Percentiles rank a stretch among this genome's conserved stretches.
Evolutionary conservation across 2,329 filamentous ascomycete species (phyloP).

Genomic region (Lasiodiplodia citricola): DNA sequence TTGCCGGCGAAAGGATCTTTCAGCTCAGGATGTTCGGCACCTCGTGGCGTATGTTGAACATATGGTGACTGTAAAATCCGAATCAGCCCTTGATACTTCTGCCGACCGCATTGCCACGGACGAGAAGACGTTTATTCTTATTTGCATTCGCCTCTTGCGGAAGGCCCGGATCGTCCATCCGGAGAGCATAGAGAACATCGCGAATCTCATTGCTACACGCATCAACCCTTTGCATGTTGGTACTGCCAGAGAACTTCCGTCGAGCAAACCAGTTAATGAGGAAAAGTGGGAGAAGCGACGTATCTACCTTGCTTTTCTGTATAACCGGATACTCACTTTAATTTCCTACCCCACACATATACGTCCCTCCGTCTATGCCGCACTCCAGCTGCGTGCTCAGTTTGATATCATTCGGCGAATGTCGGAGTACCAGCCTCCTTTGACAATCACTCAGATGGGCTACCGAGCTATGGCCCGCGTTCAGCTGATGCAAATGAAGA

Average conservation of each 20-base stretch:
- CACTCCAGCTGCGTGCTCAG: constrained; percentile 62
- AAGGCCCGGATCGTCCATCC: constrained; percentile 59
- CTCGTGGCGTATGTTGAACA: constrained; percentile 38
- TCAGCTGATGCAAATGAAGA: constrained; percentile 65
- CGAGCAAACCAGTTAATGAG: not conserved
- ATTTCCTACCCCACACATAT: constrained; percentile 55
- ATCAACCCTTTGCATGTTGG: constrained; percentile 29
- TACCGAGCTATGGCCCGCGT: constrained; percentile 62
- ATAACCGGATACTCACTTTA: constrained; percentile 56
- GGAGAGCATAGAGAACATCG: constrained; percentile 49
- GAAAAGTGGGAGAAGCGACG: not conserved
- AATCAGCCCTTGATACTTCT: constrained; percentile 9
- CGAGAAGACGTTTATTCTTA: constrained; percentile 38
- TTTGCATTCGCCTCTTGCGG: constrained; percentile 55
- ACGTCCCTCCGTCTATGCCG: constrained; percentile 55
- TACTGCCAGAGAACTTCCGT: not conserved
- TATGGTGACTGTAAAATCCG: not conserved
- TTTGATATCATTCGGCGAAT: constrained; percentile 63
- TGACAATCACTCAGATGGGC: constrained; percentile 62
- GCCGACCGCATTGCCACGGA: not conserved
- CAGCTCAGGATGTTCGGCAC: constrained; percentile 48
- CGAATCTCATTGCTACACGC: constrained; percentile 45
- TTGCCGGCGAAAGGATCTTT: constrained; percentile 50
- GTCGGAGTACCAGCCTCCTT: constrained; percentile 58
- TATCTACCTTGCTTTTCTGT: constrained; percentile 44